A percentile compares a stretch with the other conserved stretches of the same genome.
phyloP scores from a whole-genome alignment of 345 rosid species.

The Lagerstroemia speciosa region DNA sequence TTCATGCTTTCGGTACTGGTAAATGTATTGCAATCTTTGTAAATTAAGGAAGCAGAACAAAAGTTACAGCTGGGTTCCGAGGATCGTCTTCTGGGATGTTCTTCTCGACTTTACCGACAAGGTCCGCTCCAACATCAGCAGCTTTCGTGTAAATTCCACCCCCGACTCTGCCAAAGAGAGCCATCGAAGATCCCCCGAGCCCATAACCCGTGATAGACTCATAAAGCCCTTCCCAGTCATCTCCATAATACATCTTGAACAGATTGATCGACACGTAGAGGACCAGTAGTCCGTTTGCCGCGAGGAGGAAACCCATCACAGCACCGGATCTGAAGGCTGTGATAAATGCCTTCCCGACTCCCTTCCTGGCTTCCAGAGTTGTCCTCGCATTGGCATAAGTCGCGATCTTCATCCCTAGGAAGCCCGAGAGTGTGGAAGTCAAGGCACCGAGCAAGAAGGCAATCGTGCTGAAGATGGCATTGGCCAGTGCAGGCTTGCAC shows the following conservation, averaged over 20 bases:
- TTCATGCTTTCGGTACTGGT: neutral
- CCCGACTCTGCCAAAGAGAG: constrained; percentile 61
- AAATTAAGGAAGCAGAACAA: neutral
- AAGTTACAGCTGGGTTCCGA: constrained; percentile 46
- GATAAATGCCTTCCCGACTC: constrained; percentile 58
- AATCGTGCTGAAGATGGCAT: constrained; percentile 45
- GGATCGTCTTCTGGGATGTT: constrained; percentile 67
- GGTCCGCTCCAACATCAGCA: constrained; percentile 63
- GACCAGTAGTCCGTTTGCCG: constrained; percentile 60
- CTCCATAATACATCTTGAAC: constrained; percentile 54
- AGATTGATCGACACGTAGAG: constrained; percentile 40
- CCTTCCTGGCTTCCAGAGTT: constrained; percentile 57
- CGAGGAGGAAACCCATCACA: constrained; percentile 68
- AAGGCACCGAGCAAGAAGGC: constrained; percentile 64
- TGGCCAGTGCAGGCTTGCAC: constrained; percentile 61
- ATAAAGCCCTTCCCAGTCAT: constrained; percentile 66
- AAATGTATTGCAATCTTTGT: neutral
- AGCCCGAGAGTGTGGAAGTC: constrained; percentile 58
- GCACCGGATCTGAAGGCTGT: constrained; percentile 57
- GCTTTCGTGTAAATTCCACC: constrained; percentile 64
- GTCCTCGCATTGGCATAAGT: constrained; percentile 67
- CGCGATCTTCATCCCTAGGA: constrained; percentile 66
- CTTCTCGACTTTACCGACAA: constrained; percentile 55
- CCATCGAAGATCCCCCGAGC: constrained; percentile 63
- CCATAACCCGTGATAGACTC: constrained; percentile 70